Evolutionary conservation across 805 yeast species (phyloP).

Genomic region (Suhomyces vadensis): DNA sequence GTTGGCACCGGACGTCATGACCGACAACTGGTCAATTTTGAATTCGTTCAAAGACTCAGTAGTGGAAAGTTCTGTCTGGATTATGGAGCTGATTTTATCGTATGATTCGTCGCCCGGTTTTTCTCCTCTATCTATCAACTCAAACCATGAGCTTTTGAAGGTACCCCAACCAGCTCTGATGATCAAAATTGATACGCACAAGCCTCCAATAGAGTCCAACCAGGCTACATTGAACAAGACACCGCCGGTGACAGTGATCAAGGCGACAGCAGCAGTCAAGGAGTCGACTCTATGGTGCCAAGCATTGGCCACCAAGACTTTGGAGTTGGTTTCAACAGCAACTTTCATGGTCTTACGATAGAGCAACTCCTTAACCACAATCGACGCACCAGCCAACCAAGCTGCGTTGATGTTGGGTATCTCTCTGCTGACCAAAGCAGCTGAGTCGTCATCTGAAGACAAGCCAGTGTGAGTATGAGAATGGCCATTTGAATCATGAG

Average conservation of each 20-base stretch:
- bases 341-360: conserved; percentile 79
- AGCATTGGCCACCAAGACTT: conserved; percentile 92
- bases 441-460: conserved; percentile 15
- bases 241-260: conserved; percentile 84
- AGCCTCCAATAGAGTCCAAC: conserved; percentile 91
- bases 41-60: conserved; percentile 32
- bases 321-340: conserved; percentile 76
- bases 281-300: conserved; percentile 99
- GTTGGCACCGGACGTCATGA: conserved; percentile 61
- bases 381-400: conserved; percentile 91
- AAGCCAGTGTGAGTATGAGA: conserved; percentile 26
- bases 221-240: conserved; percentile 75
- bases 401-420: conserved; percentile 82
- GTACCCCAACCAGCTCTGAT: conserved; percentile 84
- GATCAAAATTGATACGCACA: conserved; percentile 78
- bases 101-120: conserved; percentile 53
- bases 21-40: conserved; percentile 42
- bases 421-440: conserved; percentile 7
- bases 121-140: conserved; percentile 74
- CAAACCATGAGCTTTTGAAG: conserved; percentile 65
- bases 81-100: conserved; percentile 37
- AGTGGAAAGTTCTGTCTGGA: conserved; percentile 31
- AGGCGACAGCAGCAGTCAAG: conserved; percentile 86
- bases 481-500: conserved; percentile 13
- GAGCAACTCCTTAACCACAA: conserved; percentile 83